phyloP scores from a whole-genome alignment of 176 grass and related monocot genomes.

The Oryza glumipatula region DNA sequence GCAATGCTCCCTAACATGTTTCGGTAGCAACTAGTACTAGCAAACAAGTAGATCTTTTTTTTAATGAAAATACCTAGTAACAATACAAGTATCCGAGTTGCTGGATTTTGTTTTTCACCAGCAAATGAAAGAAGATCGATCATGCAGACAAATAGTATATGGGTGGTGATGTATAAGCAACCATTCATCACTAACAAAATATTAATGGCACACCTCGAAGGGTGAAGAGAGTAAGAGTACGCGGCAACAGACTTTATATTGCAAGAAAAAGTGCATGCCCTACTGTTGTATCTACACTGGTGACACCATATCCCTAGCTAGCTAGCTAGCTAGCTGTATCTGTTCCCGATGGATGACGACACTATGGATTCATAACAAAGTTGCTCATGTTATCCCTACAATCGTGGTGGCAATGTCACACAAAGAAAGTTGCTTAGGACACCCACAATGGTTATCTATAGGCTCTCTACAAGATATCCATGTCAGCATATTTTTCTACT shows the following conservation, averaged over 20 bases:
- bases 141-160: too few species aligned
- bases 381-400: background rate
- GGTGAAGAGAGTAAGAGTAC: too few species aligned
- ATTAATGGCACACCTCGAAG: background rate
- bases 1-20: background rate
- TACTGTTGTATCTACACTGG: too few species aligned
- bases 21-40: too few species aligned
- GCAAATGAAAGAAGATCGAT: background rate
- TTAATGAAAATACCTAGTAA: background rate
- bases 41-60: too few species aligned
- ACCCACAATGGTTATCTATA: too few species aligned
- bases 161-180: background rate
- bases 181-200: background rate
- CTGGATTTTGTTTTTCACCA: too few species aligned
- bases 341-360: constrained; percentile 50
- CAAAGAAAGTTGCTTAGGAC: constrained; percentile 12
- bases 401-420: constrained; percentile 22
- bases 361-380: constrained; percentile 30
- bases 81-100: background rate
- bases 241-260: too few species aligned
- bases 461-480: too few species aligned
- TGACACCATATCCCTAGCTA: too few species aligned
- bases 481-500: too few species aligned
- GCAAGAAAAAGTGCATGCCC: too few species aligned
- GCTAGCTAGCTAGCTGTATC: background rate